Base-by-base conservation (phyloP, 768 basidiomycete genomes). In the Lyophyllum semitale region DNA sequence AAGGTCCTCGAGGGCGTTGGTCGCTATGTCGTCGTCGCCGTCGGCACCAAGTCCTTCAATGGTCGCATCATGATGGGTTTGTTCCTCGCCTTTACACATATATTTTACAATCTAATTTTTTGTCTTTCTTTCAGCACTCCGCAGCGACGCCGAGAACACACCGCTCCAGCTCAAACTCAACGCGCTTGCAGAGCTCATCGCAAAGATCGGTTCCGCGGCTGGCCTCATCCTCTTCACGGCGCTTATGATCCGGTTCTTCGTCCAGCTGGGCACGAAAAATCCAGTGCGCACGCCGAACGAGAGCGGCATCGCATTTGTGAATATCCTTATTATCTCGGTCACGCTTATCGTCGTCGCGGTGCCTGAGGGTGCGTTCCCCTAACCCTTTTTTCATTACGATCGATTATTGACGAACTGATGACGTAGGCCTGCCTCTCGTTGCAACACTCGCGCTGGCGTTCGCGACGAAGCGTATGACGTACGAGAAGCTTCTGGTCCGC, bases 401-500 rank as follows among this genome's bases (percentile, higher is more conserved):
- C 54, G n/a, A n/a, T 55, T 35, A 46, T 43, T 44, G 9, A 32
- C 26, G 53, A 51, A n/a, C 32, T 55, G 17, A 5, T 15, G n/a
- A 4, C 37, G 7, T 15, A 91, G 91, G 95, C 66, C 79, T 99
- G 5, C 96, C 96, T 2, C 79, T 99, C 51, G 96, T 96, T 38
- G 96, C 98, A 47, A 98, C 96, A 0, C 84, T 99, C 44, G 97
- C 97, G 0, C 78, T 99, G 29, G 93, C 97, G 0, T 99, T 98
- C 66, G 97, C 96, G 0, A 99, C 97, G 44, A 95, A 91, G 64
- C 88, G 96, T n/a, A 98, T 98, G 97, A 92, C 95, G 8, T 83
- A 88, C 65, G 91, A 95, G 71, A 97, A 97, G 50, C 79, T 98
- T 0, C 84, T 99, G 40, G 97, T 98, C 26, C 94, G 96, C 51